These are phyloP conservation scores for Penicillium occitanis DNA, from an alignment of 2,329 filamentous ascomycete species.

Conservation along the genomic window DNA sequence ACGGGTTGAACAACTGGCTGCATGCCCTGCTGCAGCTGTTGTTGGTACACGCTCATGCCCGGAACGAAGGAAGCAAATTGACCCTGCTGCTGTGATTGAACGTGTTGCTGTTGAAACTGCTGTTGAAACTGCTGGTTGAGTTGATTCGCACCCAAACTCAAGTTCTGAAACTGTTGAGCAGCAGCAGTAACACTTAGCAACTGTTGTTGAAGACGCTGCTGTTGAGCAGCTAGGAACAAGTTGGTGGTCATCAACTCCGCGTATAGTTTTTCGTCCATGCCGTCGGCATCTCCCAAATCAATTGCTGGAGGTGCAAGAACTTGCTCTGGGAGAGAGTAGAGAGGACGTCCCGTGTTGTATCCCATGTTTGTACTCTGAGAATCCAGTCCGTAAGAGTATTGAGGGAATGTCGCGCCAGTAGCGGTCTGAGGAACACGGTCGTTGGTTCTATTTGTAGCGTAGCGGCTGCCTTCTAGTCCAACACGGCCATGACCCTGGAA, in stretches of 20 bases:
- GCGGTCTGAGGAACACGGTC: constrained; percentile 60
- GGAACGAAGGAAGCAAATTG: constrained; percentile 54
- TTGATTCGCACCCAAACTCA: constrained; percentile 60
- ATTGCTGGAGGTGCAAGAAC: constrained; percentile 69
- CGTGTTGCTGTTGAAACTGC: constrained; percentile 48
- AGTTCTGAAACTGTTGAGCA: constrained; percentile 76
- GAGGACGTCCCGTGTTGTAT: constrained; percentile 50
- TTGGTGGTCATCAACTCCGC: constrained; percentile 89
- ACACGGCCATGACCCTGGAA: constrained; percentile 47
- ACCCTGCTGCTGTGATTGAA: constrained; percentile 55
- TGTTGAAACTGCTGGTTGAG: constrained; percentile 46
- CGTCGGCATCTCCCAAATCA: constrained; percentile 65
- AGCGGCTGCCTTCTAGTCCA: constrained; percentile 50
- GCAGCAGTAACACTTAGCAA: constrained; percentile 79
- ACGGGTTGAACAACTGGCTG: constrained; percentile 64
- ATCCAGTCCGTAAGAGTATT: constrained; percentile 40
- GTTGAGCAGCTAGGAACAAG: constrained; percentile 87
- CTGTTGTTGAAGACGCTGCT: constrained; percentile 93
- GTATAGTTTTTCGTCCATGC: constrained; percentile 83
- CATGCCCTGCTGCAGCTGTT: constrained; percentile 66
- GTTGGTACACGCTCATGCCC: constrained; percentile 60
- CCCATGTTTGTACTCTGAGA: constrained; percentile 25
- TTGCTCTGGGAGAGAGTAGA: constrained; percentile 77
- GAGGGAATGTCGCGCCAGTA: constrained; percentile 55
- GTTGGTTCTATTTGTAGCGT: constrained; percentile 43